Conservation (phyloP, 2,329 filamentous ascomycete species). For the Colletotrichum liaoningense region DNA sequence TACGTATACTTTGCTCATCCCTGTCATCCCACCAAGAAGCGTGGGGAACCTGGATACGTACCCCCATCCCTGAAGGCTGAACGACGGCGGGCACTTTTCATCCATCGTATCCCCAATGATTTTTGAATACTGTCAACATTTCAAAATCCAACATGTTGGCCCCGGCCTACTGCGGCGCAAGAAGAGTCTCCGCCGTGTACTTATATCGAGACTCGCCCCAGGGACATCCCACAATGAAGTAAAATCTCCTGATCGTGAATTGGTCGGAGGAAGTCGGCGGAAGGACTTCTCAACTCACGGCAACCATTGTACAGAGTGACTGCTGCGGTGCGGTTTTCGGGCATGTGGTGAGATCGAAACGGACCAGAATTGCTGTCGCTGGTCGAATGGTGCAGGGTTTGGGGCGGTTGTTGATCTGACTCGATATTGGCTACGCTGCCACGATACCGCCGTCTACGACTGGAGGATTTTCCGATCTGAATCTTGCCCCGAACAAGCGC, state of each 20-base stretch:
- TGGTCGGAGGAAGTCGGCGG: not conserved
- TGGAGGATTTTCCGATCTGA: conserved; percentile 20
- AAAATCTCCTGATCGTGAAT: conserved; percentile 22
- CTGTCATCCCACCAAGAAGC: not conserved
- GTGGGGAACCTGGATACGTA: conserved; percentile 34
- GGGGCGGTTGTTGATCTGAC: conserved; percentile 13
- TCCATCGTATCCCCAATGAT: conserved; percentile 10
- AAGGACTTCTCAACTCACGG: not conserved
- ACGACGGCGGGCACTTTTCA: not conserved
- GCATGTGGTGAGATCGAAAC: not conserved
- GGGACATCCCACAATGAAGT: conserved; percentile 9
- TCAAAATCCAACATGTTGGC: conserved; percentile 4
- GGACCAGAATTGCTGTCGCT: not conserved
- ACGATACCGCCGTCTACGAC: not conserved
- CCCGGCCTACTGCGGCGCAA: conserved; percentile 8
- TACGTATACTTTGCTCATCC: conserved; percentile 7
- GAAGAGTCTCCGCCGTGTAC: not conserved
- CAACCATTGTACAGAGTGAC: not conserved
- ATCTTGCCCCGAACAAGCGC: conserved; percentile 23
- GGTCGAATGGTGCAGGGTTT: not conserved
- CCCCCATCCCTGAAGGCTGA: not conserved
- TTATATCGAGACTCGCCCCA: conserved; percentile 11
- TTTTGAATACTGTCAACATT: conserved; percentile 8
- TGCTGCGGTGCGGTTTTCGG: not conserved
- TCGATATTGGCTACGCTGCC: conserved; percentile 11